Percentiles rank a stretch among this genome's conserved stretches.
phyloP scores from a whole-genome alignment of 495 filamentous ascomycete genomes.

The Xylaria intraflava region DNA sequence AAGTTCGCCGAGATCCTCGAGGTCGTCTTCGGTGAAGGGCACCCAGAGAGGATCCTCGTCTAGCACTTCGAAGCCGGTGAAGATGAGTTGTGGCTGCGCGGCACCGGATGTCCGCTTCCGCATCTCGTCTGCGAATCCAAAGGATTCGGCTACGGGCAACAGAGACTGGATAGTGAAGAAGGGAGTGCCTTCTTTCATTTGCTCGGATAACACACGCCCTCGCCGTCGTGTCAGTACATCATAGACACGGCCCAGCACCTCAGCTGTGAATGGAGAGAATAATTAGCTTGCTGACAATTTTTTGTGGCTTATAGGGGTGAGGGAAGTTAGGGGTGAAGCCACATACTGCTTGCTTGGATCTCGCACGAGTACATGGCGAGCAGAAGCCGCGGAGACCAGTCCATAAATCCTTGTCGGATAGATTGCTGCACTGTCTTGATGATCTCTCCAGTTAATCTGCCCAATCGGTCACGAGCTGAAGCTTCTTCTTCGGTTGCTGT shows the following conservation, averaged over 20 bases:
- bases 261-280: constrained; percentile 44
- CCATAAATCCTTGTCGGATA: constrained; percentile 82
- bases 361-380: constrained; percentile 98
- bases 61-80: constrained; percentile 82
- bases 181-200: constrained; percentile 89
- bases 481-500: constrained; percentile 48
- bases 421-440: constrained; percentile 80
- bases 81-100: constrained; percentile 87
- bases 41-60: constrained; percentile 97
- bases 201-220: constrained; percentile 80
- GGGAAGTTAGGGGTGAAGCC: not conserved
- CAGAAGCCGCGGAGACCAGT: constrained; percentile 90
- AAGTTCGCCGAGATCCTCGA: constrained; percentile 91
- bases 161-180: constrained; percentile 89
- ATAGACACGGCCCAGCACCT: constrained; percentile 93
- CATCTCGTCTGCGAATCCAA: constrained; percentile 94
- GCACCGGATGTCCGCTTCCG: constrained; percentile 86
- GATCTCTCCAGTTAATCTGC: constrained; percentile 80
- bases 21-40: constrained; percentile 89
- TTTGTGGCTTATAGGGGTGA: not conserved
- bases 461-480: constrained; percentile 59
- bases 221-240: constrained; percentile 85
- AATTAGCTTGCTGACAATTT: constrained; percentile 9
- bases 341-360: constrained; percentile 87
- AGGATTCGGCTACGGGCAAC: constrained; percentile 87